Evolutionary conservation across 306 rosid species (phyloP).

Genomic region (Corylus avellana): DNA sequence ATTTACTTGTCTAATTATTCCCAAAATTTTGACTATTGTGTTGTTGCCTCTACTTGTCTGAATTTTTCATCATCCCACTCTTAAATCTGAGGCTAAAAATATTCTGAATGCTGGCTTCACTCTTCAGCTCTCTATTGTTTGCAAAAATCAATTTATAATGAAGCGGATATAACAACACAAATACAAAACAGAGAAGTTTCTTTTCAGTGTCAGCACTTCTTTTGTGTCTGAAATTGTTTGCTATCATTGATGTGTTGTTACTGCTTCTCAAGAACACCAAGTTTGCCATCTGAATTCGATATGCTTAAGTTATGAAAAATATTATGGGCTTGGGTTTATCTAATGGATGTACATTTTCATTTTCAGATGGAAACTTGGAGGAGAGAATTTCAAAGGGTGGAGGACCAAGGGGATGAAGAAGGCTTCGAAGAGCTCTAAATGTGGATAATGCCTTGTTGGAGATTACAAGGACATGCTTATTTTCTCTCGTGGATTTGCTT

Average conservation of each 20-base stretch:
- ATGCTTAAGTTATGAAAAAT: neutral
- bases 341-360: conserved; percentile 13
- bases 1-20: neutral
- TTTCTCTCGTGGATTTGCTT: neutral
- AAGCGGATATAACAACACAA: neutral
- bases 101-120: neutral
- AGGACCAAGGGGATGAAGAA: conserved; percentile 70
- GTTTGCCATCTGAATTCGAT: neutral
- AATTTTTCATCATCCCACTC: neutral
- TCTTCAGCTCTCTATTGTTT: neutral
- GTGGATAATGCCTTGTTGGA: neutral
- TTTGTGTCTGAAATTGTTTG: neutral
- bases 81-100: neutral
- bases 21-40: neutral
- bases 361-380: conserved; percentile 64
- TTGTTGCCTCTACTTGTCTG: neutral
- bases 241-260: neutral
- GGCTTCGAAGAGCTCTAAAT: conserved; percentile 67
- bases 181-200: neutral
- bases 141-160: neutral
- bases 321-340: neutral
- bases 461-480: neutral
- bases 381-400: conserved; percentile 54
- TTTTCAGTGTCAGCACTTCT: neutral
- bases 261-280: neutral